Conservation (phyloP, 2,329 filamentous ascomycete genomes). For the Botrytis fabae region DNA sequence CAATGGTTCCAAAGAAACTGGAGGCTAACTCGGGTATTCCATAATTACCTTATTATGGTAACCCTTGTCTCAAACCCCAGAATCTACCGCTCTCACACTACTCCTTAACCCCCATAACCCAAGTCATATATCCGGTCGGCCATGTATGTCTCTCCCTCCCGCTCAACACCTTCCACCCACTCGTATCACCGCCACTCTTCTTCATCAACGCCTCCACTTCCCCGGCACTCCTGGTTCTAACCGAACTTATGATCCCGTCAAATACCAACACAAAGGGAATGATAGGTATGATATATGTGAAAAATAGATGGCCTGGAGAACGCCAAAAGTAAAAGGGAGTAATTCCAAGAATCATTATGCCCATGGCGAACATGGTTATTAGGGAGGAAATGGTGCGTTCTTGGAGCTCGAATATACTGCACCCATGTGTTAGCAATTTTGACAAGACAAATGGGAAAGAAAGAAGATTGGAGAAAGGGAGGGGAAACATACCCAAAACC, state of each 20-base stretch:
- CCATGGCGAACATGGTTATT: conserved; percentile 54
- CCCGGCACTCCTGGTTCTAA: conserved; percentile 65
- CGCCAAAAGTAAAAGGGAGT: conserved; percentile 52
- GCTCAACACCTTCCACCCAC: conserved; percentile 47
- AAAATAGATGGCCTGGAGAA: conserved; percentile 52
- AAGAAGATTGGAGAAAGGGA: background rate
- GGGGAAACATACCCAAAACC: conserved; percentile 56
- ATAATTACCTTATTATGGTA: background rate
- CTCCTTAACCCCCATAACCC: conserved; percentile 45
- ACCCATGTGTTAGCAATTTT: background rate
- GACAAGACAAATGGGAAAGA: too few relatives aligned
- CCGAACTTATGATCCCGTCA: conserved; percentile 66
- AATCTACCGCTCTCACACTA: background rate
- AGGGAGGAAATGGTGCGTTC: conserved; percentile 59
- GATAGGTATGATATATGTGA: conserved; percentile 65
- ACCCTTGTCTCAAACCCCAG: background rate
- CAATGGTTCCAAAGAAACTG: background rate
- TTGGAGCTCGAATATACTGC: conserved; percentile 71
- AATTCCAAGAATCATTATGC: conserved; percentile 51
- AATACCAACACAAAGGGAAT: conserved; percentile 67
- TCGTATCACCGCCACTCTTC: conserved; percentile 48
- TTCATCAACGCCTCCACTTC: conserved; percentile 64
- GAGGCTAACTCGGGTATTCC: background rate
- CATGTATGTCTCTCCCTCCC: conserved; percentile 48
- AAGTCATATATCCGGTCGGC: conserved; percentile 50